Evolutionary conservation across 1,139 yeast genomes (phyloP), one percentile per base, ranked within the genome.

Genomic region (Geotrichum candidum): DNA sequence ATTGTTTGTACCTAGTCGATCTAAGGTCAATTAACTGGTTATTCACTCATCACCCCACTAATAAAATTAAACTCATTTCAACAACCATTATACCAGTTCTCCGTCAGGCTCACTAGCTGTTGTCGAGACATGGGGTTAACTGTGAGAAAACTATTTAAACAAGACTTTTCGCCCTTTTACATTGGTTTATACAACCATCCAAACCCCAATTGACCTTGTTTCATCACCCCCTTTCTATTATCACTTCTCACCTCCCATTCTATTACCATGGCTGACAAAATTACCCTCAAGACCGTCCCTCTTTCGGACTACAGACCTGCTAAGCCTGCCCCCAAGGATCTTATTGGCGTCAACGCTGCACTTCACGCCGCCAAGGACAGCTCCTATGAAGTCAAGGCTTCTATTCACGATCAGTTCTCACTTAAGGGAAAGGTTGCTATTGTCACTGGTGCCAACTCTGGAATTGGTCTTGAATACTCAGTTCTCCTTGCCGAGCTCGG

Each of bases 401-500:
- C 68, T n/a, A 63, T 71, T 52, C 58, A 54, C 38, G 58, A 63
- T 25, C 72, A 72, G 64, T 83, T 82, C 65, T 69, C 75, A 22
- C 73, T 78, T 59, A 69, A 68, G 59, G 80, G 88, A 33, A 78
- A 83, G 62, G 86, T 87, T 2, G 91, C 87, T 0, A 73, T 89
- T 6, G 84, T 90, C 45, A 87, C 95, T 0, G 96, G 96, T 0
- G 96, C 91, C 5, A 88, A 86, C 69, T 80, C 87, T 55, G 96
- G 96, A 0, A 80, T 88, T 27, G 96, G 97, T 9, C 66, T 72
- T 25, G 73, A 71, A 61, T 73, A 71, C 61, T 73, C 76, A 9
- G 73, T 74, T 18, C 74, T 74, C 1, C 72, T 72, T 53, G 79
- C 78, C 51, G 79, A 77, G 66, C 75, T 77, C 7, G 80, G 80